A percentile compares a stretch with the other conserved stretches of the same genome.
Conservation (phyloP, 2,329 filamentous ascomycete genomes). For the Aspergillus alliaceus region DNA sequence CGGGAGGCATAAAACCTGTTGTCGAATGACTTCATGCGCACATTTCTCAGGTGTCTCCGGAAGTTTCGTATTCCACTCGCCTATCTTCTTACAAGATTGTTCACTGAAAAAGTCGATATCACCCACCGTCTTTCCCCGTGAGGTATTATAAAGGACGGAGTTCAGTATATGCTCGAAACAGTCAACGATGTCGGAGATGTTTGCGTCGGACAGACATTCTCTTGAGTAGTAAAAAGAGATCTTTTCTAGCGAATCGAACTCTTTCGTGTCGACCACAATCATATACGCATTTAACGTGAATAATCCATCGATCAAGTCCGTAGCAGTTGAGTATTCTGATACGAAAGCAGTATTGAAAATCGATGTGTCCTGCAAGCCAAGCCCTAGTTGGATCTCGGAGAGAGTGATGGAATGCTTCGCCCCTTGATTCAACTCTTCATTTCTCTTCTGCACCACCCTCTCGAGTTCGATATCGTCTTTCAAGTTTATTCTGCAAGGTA, state of each 20-base stretch:
- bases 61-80: constrained; percentile 33
- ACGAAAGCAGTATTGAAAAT: constrained; percentile 35
- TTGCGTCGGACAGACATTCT: constrained; percentile 46
- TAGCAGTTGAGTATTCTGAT: background rate
- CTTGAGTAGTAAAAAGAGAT: constrained; percentile 54
- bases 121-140: constrained; percentile 18
- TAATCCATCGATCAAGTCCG: constrained; percentile 7
- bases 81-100: constrained; percentile 31
- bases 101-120: constrained; percentile 32
- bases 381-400: constrained; percentile 24
- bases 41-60: constrained; percentile 33
- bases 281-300: constrained; percentile 17
- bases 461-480: constrained; percentile 24
- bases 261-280: constrained; percentile 30
- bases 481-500: constrained; percentile 26
- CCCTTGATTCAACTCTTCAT: constrained; percentile 19
- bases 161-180: constrained; percentile 34
- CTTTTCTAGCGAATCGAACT: constrained; percentile 41
- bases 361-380: constrained; percentile 22
- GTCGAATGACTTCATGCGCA: constrained; percentile 38
- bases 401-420: constrained; percentile 22
- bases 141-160: constrained; percentile 23
- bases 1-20: constrained; percentile 25
- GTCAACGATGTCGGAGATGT: constrained; percentile 32
- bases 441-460: constrained; percentile 22